These are phyloP conservation scores for Coemansia javaensis DNA, from an alignment of 192 early-diverging fungal genomes.

Conservation along the genomic window DNA sequence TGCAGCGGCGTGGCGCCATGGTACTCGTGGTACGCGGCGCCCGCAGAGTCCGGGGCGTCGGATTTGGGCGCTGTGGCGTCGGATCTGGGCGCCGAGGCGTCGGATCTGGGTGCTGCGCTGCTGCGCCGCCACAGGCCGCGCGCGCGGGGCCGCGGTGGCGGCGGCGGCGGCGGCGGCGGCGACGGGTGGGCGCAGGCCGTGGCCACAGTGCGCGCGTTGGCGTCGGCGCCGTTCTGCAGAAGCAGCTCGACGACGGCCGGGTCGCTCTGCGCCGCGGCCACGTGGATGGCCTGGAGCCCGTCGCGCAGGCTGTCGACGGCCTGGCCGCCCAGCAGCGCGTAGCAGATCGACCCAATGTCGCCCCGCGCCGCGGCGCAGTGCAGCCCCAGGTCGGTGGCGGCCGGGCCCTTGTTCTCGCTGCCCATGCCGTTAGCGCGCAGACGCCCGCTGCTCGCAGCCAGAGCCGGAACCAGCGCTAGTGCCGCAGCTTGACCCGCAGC, in stretches of 20 bases:
- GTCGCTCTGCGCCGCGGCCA: constrained; percentile 61
- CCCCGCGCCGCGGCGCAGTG: constrained; percentile 36
- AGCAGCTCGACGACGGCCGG: constrained; percentile 62
- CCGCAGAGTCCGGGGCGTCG: no score
- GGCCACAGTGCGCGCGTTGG: constrained; percentile 55
- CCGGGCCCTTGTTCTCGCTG: constrained; percentile 12
- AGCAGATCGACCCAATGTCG: constrained; percentile 45
- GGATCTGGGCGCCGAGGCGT: no score
- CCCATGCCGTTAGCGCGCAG: constrained; percentile 4
- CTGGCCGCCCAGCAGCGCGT: constrained; percentile 55
- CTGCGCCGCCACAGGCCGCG: constrained; percentile 23
- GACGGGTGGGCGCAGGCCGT: background rate
- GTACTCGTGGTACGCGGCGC: constrained; percentile 16
- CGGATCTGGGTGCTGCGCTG: constrained; percentile 17
- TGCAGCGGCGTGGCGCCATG: constrained; percentile 74
- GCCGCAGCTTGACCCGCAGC: no score
- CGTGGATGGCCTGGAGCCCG: constrained; percentile 66
- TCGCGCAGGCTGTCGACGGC: constrained; percentile 64
- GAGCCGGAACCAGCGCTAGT: no score
- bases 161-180: background rate
- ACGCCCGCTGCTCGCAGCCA: no score
- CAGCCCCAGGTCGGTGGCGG: constrained; percentile 26
- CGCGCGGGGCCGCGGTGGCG: constrained; percentile 5
- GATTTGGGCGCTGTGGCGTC: constrained; percentile 9
- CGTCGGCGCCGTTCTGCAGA: constrained; percentile 65